Conservation (phyloP, 169 alveolate species). For the Plasmodium vivax region DNA sequence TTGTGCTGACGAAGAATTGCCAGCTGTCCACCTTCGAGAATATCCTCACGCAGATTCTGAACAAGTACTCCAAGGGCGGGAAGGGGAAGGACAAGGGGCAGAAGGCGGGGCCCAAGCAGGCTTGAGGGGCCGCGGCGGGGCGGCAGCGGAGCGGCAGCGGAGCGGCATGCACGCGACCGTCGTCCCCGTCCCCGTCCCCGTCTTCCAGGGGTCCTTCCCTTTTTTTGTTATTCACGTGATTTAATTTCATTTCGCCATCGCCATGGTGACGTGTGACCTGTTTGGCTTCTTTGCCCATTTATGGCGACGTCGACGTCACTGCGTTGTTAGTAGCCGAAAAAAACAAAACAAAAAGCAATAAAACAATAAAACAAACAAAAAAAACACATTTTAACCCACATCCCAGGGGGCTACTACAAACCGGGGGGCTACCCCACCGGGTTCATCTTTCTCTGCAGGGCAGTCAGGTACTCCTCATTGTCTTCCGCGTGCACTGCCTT, state of each 20-base stretch:
- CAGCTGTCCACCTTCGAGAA: conserved; percentile 78
- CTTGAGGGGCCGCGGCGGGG: neutral
- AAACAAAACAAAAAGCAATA: too few relatives aligned
- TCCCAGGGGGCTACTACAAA: neutral
- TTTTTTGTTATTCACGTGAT: neutral
- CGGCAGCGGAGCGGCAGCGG: neutral
- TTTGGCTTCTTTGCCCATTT: neutral
- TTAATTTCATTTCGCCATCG: neutral
- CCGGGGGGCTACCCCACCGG: neutral
- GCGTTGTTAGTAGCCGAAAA: neutral
- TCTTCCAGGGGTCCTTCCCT: neutral
- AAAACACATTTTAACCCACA: neutral
- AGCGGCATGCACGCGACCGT: neutral
- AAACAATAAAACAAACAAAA: too few relatives aligned
- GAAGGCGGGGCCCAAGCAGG: neutral
- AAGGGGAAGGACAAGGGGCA: conserved; percentile 20
- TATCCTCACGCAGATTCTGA: conserved; percentile 70
- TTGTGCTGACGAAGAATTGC: conserved; percentile 76
- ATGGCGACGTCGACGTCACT: neutral
- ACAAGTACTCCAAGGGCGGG: conserved; percentile 37
- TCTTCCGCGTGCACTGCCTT: conserved; percentile 76
- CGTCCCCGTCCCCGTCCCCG: neutral
- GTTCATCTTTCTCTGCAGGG: conserved; percentile 20
- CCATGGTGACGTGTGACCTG: neutral
- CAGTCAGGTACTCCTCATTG: conserved; percentile 8